Evolutionary conservation across 805 yeast genomes (phyloP).

Genomic region (Brettanomyces sp.): DNA sequence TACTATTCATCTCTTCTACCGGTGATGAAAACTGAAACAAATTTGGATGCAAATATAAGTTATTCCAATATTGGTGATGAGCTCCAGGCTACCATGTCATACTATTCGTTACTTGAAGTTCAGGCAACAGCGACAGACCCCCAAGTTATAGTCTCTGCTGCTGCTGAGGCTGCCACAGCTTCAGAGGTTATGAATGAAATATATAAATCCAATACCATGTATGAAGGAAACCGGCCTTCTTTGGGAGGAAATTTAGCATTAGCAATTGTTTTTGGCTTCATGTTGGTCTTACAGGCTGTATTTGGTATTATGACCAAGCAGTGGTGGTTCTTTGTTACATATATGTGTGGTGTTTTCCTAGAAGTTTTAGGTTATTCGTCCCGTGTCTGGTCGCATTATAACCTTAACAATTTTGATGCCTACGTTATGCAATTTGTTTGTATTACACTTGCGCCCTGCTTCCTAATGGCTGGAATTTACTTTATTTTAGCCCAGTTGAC

Average conservation of each 20-base stretch:
- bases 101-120: conserved; percentile 13
- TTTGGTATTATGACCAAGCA: conserved; percentile 40
- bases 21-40: conserved; percentile 4
- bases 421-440: conserved; percentile 59
- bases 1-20: conserved; percentile 1
- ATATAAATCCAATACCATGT: conserved; percentile 14
- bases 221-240: conserved; percentile 39
- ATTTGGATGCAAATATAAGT: conserved; percentile 1
- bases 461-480: conserved; percentile 78
- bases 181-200: conserved; percentile 12
- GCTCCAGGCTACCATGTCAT: conserved; percentile 15
- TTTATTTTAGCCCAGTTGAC: conserved; percentile 58
- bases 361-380: conserved; percentile 66
- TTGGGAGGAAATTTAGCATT: conserved; percentile 51
- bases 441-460: conserved; percentile 73
- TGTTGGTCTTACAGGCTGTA: conserved; percentile 31
- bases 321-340: conserved; percentile 57
- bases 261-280: conserved; percentile 42
- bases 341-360: conserved; percentile 44
- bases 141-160: conserved; percentile 5
- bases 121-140: conserved; percentile 19
- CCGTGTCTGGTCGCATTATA: conserved; percentile 37
- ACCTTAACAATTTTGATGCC: conserved; percentile 25
- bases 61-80: conserved; percentile 7
- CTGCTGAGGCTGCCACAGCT: conserved; percentile 16